phyloP scores from a whole-genome alignment of 495 filamentous ascomycete genomes.

The Aspergillus bertholletiae region DNA sequence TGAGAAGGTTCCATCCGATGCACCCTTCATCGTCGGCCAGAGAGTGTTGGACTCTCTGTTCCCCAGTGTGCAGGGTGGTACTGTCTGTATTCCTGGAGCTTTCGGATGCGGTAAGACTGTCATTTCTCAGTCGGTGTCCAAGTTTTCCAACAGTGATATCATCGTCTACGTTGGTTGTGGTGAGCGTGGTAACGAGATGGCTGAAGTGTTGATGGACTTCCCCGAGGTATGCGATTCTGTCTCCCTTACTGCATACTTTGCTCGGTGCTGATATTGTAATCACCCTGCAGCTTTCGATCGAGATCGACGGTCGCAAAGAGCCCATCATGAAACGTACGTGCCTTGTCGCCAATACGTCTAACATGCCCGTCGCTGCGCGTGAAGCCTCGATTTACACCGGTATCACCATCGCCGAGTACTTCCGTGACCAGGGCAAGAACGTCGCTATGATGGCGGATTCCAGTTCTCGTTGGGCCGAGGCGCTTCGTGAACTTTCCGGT shows the following conservation, averaged over 20 bases:
- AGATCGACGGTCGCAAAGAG: slow-evolving; percentile 86
- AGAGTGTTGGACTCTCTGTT: slow-evolving; percentile 97
- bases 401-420: slow-evolving; percentile 97
- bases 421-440: slow-evolving; percentile 96
- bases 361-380: slow-evolving; percentile 98
- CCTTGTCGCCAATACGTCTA: slow-evolving; percentile 97
- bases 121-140: slow-evolving; percentile 96
- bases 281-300: slow-evolving; percentile 68
- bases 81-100: slow-evolving; percentile 95
- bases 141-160: slow-evolving; percentile 99
- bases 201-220: slow-evolving; percentile 99
- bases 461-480: slow-evolving; percentile 97
- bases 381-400: slow-evolving; percentile 99
- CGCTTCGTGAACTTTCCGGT: slow-evolving; percentile 97
- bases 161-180: slow-evolving; percentile 99
- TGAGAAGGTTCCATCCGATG: slow-evolving; percentile 83
- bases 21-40: slow-evolving; percentile 93
- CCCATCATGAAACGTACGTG: slow-evolving; percentile 99
- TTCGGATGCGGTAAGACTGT: slow-evolving; percentile 99
- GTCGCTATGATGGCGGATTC: slow-evolving; percentile 99
- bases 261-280: slow-evolving; percentile 5
- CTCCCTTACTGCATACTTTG: not conserved
- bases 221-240: slow-evolving; percentile 56
- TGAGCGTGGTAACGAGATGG: slow-evolving; percentile 99
- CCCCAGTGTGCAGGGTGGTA: slow-evolving; percentile 94